Evolutionary conservation across 2,329 filamentous ascomycete genomes (phyloP), one percentile per base, ranked within the genome.

Genomic region (Trichoderma semiorbis): DNA sequence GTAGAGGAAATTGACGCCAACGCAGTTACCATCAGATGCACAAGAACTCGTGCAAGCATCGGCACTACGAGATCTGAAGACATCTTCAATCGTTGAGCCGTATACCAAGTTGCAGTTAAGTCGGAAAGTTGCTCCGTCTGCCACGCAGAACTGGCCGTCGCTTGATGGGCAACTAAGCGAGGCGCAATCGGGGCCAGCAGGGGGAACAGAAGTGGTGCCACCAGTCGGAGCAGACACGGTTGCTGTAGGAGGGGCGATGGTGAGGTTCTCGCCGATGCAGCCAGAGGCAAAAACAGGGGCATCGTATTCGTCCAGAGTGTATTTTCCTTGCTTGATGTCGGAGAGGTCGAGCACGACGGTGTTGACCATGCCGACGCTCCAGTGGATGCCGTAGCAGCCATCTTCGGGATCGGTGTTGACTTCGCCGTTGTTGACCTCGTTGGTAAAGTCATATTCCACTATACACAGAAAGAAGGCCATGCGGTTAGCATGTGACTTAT

Each of bases 361-460:
- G 16, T 67, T 67, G 50, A 67, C 64, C 26, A 67, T 34, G 18
- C 64, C 64, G 14, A 67, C 30, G 16, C 64, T 43, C 64, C 64
- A 67, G 47, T 67, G 39, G 14, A 67, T 67, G 5, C 64, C 64
- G 36, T 58, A 67, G 24, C 64, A 67, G 16, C 50, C 21, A 10
- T 67, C 64, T 3, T 50, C 16, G 50, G 64, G 64, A 7, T 50
- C 50, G 3, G 64, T 55, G 32, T 67, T 67, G 32, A 67, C 28
- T 21, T 34, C 24, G 32, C 64, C 64, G 16, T 67, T 67, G 16
- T 50, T 67, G 34, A 67, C 18, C 18, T 67, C 64, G 24, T 67
- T 67, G 32, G 50, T 67, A 7, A 67, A 67, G 21, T 67, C 64
- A 18, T 58, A 67, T 16, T 67, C 50, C 39, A 67, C 62, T 64